Percentiles rank a stretch among this genome's conserved stretches.
Evolutionary conservation across 1,139 yeast species (phyloP).

Genomic region (Diutina neorugosa): DNA sequence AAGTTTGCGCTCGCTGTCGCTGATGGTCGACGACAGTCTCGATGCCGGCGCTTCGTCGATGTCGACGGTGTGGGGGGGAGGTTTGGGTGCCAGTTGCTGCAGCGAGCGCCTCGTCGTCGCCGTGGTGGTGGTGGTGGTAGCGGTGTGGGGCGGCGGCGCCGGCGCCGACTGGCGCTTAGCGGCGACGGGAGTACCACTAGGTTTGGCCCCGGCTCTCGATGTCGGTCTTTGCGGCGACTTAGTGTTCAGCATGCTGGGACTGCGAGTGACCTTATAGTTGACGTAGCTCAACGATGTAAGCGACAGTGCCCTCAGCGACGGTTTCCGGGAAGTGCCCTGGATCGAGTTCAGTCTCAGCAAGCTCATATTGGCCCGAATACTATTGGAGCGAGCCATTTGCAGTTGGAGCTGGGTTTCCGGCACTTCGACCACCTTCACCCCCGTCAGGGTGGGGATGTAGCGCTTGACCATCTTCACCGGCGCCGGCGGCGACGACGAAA

Average conservation of each 20-base stretch:
- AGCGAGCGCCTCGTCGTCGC: neutral
- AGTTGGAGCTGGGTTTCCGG: conserved; percentile 26
- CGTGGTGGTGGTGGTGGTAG: neutral
- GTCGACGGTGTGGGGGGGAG: neutral
- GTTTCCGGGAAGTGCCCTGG: neutral
- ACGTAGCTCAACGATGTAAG: neutral
- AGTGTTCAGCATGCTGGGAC: neutral
- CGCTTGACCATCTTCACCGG: conserved; percentile 31
- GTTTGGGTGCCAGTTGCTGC: neutral
- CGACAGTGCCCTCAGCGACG: conserved; percentile 3
- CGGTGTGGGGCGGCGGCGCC: neutral
- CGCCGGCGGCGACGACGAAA: neutral
- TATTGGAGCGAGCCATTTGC: conserved; percentile 30
- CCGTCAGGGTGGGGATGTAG: conserved; percentile 36
- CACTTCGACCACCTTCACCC: conserved; percentile 35
- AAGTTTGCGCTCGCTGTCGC: neutral
- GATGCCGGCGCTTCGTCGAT: too few species aligned
- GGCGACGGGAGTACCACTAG: neutral
- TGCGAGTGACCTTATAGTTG: neutral
- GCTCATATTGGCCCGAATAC: conserved; percentile 23
- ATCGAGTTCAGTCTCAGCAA: conserved; percentile 16
- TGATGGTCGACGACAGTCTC: neutral
- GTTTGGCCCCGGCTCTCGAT: neutral
- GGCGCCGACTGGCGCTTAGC: neutral
- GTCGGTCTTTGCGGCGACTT: neutral